Evolutionary conservation across 2,329 filamentous ascomycete genomes (phyloP), one percentile per base, ranked within the genome.

Genomic region (Sarocladiaceae sp.): DNA sequence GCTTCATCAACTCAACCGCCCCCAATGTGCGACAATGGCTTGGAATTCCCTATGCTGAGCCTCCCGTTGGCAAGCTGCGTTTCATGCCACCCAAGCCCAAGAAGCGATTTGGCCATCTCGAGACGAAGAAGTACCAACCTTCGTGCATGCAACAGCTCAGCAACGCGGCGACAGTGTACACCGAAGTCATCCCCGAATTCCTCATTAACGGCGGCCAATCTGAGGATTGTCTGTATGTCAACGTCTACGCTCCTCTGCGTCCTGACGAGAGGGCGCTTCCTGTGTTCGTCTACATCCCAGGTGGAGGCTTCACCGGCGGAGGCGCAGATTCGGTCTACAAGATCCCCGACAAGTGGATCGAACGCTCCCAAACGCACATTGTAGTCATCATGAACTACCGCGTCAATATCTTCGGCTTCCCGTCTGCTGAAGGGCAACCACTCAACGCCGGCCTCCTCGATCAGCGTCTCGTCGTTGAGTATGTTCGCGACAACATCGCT

Each of bases 41-140:
- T 15, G 67, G 65, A 22, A 66, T 85, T 7, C 81, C 80, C 0
- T 84, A 78, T 59, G 81, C 79, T 2, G 72, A 79, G 53, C 75
- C 80, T 26, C 81, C 81, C 0, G 65, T 79, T 18, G 77, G 74
- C 1, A 64, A 74, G 52, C 68, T 83, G 44, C 73, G 82, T 10
- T 71, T 69, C 57, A 62, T 64, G 35, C 65, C 71, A 1, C 65
- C 69, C 2, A 62, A 66, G 23, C 54, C 64, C 13, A 62, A 61
- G 36, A 54, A 54, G 8, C 52, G 56, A 1, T 59, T 64, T 17
- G 57, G 58, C 5, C 50, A 54, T 3, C 56, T 65, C 36, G 53
- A 63, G 20, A 61, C 64, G 7, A 58, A 56, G 15, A 35, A 54
- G 8, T 65, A 60, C 36, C 61, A 65, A 0, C 58, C 62, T 4